These are phyloP conservation scores for Fomitopsis betulina DNA, from an alignment of 1,284 basidiomycete genomes.

Conservation along the genomic window DNA sequence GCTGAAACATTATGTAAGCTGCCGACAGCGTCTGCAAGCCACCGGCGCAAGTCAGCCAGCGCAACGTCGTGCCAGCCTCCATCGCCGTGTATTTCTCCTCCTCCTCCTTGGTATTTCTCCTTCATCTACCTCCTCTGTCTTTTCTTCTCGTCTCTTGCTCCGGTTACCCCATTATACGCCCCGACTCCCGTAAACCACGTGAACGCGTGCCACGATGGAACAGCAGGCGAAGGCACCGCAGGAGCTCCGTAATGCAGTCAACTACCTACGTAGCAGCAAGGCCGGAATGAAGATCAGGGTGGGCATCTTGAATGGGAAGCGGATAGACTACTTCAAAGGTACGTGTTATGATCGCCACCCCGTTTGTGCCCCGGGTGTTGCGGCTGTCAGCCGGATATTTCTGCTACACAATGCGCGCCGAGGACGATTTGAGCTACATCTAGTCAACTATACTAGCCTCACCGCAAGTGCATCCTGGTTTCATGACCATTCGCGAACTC, in stretches of 20 bases:
- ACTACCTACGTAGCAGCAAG: slow-evolving; percentile 82
- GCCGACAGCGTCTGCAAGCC: background rate
- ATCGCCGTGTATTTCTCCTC: background rate
- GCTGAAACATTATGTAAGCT: slow-evolving; percentile 3
- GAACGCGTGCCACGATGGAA: slow-evolving; percentile 38
- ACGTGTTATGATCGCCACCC: slow-evolving; percentile 20
- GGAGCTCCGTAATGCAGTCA: slow-evolving; percentile 75
- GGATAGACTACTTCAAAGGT: slow-evolving; percentile 99
- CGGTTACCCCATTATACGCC: no score
- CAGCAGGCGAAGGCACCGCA: slow-evolving; percentile 74
- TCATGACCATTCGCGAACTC: no score
- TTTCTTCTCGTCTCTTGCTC: background rate
- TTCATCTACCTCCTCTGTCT: background rate
- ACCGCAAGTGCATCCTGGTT: no score
- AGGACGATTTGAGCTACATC: no score
- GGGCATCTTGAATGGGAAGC: slow-evolving; percentile 91
- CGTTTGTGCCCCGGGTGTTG: background rate
- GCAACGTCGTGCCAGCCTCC: slow-evolving; percentile 3
- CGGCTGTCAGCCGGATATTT: background rate
- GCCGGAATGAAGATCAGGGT: slow-evolving; percentile 87
- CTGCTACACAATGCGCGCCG: background rate
- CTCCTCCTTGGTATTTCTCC: background rate
- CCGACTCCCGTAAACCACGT: background rate
- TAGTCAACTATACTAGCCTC: no score
- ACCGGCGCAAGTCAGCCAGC: background rate